Base-by-base conservation (phyloP, 2,329 filamentous ascomycete species). In the Conoideocrella luteorostrata region DNA sequence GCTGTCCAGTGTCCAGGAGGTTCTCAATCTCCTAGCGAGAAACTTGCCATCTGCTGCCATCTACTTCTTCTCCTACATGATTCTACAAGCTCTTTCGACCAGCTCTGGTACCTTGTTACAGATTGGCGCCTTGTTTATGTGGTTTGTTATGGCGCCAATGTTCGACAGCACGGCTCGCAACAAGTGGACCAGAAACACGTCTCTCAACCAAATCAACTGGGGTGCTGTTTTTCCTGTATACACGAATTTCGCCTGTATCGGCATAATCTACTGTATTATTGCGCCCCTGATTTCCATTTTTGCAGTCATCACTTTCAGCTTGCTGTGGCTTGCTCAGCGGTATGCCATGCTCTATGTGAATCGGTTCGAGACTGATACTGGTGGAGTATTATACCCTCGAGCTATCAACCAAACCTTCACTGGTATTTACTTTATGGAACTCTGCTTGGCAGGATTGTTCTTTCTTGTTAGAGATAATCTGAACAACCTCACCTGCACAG, bases 31-130 rank as follows among this genome's bases (percentile, higher is more conserved):
- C 0, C 69, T 98, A 22, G 91, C 91, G 0, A 62, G 71, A 10
- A 93, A 90, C 47, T 69, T 98, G 5, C 93, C 93, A 2, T 86
- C 80, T 53, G 84, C 90, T 0, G 86, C 88, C 54, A 95, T 96
- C 60, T 98, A 97, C 65, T 98, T 97, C 71, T 97, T 96, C 72
- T 91, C 88, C 1, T 98, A 98, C 75, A 90, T 98, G 82, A 84
- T 96, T 59, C 81, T 98, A 9, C 93, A 97, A 57, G 88, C 90
- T 1, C 74, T 97, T 55, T 89, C 88, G 50, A 89, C 88, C 50
- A 95, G 89, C 62, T 91, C 91, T 1, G 89, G 86, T 62, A 91
- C 88, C 1, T 71, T 97, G 4, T 70, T 96, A 11, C 93, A 97
- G 57, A 77, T 95, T 20, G 80, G 79, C n/a, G 78, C 82, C 4